Evolutionary conservation across 2,329 filamentous ascomycete species (phyloP).

Genomic region (Raffaelea albimanens): DNA sequence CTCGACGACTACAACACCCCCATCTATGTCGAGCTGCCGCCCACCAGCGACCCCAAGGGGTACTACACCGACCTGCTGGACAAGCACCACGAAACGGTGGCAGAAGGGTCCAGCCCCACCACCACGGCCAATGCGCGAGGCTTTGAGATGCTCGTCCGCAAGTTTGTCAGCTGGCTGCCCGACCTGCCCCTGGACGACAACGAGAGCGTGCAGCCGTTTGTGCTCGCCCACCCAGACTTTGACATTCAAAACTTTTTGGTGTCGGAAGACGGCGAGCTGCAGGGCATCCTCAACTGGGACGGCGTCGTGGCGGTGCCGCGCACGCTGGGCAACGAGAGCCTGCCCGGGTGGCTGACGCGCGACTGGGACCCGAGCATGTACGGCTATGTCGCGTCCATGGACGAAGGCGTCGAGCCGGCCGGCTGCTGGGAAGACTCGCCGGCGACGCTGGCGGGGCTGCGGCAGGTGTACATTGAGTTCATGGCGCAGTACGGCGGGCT

Average conservation of each 20-base stretch:
- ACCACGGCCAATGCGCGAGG: not conserved
- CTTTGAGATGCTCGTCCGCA: not conserved
- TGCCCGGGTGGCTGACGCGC: conserved; percentile 15
- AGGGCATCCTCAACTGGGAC: conserved; percentile 22
- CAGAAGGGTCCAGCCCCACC: no score
- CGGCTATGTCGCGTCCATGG: conserved; percentile 11
- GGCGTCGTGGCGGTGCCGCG: conserved; percentile 15
- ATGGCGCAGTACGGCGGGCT: not conserved
- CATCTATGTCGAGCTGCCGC: not conserved
- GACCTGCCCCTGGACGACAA: not conserved
- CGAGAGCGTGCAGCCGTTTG: conserved; percentile 13
- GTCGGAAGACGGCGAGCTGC: conserved; percentile 17
- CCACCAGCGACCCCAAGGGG: not conserved
- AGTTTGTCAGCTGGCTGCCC: conserved; percentile 14
- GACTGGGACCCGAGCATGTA: conserved; percentile 17
- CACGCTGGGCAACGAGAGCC: conserved; percentile 15
- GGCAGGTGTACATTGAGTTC: conserved; percentile 5
- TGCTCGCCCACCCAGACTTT: conserved; percentile 20
- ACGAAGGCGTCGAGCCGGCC: conserved; percentile 8
- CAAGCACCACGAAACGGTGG: not conserved
- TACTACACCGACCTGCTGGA: not conserved
- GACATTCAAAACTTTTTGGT: conserved; percentile 23
- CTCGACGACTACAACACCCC: not conserved
- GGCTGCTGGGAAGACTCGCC: conserved; percentile 15
- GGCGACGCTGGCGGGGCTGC: conserved; percentile 9